Percentiles rank a stretch among this genome's conserved stretches.
These are phyloP conservation scores for Metschnikowia hibisci DNA, from an alignment of 805 yeast genomes.

Conservation along the genomic window DNA sequence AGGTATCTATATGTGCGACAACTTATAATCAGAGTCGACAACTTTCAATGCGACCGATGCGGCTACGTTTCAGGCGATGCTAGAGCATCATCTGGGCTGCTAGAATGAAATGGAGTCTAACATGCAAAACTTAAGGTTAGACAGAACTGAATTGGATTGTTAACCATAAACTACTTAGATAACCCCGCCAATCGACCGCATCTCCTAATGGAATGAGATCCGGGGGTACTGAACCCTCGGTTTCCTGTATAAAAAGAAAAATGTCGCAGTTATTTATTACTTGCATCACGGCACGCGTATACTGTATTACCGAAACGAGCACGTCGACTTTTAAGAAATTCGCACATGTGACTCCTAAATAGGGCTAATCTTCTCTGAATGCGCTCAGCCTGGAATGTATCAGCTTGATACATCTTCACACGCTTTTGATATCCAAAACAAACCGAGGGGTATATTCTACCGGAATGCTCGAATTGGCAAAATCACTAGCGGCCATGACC, in stretches of 20 bases:
- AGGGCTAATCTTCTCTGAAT: not conserved
- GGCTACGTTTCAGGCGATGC: not conserved
- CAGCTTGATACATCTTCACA: not conserved
- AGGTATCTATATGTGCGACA: not conserved
- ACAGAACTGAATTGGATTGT: too few species aligned
- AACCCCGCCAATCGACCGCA: too few species aligned
- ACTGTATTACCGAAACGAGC: not conserved
- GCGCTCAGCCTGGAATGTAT: not conserved
- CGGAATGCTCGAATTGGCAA: too few species aligned
- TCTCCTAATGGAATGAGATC: not conserved
- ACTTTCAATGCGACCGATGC: not conserved
- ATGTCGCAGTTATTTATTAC: constrained; percentile 1
- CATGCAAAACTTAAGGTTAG: too few species aligned
- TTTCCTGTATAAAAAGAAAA: not conserved
- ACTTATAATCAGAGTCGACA: not conserved
- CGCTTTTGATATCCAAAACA: too few species aligned
- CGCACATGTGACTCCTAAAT: not conserved
- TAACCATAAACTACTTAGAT: too few species aligned
- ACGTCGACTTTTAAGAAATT: not conserved
- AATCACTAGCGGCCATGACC: too few species aligned
- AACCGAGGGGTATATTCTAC: too few species aligned
- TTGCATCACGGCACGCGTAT: constrained; percentile 2
- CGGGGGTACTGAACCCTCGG: not conserved
- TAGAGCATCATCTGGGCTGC: too few species aligned
- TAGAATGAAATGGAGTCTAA: too few species aligned